These are phyloP conservation scores for Penicillium egyptiacum DNA, from an alignment of 495 filamentous ascomycete genomes.

Conservation along the genomic window DNA sequence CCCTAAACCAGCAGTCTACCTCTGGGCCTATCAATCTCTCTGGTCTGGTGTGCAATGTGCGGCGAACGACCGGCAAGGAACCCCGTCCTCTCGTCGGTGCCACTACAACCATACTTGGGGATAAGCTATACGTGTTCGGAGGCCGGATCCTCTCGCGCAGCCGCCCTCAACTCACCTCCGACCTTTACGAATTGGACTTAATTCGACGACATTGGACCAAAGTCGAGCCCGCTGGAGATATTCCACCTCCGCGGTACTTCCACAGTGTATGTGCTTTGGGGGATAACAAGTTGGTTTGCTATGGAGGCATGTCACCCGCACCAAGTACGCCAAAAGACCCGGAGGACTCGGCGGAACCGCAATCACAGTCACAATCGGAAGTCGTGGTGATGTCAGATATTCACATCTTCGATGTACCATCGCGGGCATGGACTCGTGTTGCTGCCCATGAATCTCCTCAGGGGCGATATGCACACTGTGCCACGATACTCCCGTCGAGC, in stretches of 20 bases:
- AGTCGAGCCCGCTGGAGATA: slow-evolving; percentile 76
- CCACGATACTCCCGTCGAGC: slow-evolving; percentile 85
- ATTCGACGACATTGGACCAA: slow-evolving; percentile 91
- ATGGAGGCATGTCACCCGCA: slow-evolving; percentile 94
- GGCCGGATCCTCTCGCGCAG: slow-evolving; percentile 82
- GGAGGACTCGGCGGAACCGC: slow-evolving; percentile 49
- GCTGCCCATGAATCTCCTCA: slow-evolving; percentile 79
- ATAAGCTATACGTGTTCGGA: slow-evolving; percentile 95
- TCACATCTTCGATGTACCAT: slow-evolving; percentile 89
- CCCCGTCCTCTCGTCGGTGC: slow-evolving; percentile 90
- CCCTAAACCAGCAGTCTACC: slow-evolving; percentile 33
- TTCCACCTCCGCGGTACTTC: slow-evolving; percentile 91
- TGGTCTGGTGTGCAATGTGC: slow-evolving; percentile 90
- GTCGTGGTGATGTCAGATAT: slow-evolving; percentile 98
- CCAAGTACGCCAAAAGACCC: slow-evolving; percentile 47
- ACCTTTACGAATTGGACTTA: slow-evolving; percentile 91
- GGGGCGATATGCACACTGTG: slow-evolving; percentile 95
- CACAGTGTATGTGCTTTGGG: slow-evolving; percentile 92
- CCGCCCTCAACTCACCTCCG: slow-evolving; percentile 77
- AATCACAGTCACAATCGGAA: slow-evolving; percentile 77
- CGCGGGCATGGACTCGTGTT: slow-evolving; percentile 82
- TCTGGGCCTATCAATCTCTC: slow-evolving; percentile 67
- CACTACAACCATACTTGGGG: slow-evolving; percentile 89
- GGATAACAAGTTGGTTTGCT: slow-evolving; percentile 94
- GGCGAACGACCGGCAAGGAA: slow-evolving; percentile 85